Percentiles rank a stretch among this genome's conserved stretches.
Evolutionary conservation across 495 filamentous ascomycete genomes (phyloP).

Genomic region (Achaetomiella virescens): DNA sequence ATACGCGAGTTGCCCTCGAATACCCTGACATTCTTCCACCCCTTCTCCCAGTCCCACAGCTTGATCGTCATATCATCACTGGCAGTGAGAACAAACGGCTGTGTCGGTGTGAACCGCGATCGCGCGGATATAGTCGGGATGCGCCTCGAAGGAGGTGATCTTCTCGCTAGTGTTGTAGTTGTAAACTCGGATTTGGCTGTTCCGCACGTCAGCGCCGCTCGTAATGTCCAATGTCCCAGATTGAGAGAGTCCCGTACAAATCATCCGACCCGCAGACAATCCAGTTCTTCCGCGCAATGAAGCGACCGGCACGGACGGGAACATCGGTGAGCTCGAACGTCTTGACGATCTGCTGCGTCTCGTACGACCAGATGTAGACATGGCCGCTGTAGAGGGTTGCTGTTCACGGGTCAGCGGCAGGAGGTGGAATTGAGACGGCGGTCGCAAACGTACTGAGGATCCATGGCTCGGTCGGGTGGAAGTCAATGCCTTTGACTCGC

Average conservation of each 20-base stretch:
- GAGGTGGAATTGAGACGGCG: not conserved
- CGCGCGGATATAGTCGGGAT: slow-evolving; percentile 97
- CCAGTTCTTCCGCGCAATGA: slow-evolving; percentile 98
- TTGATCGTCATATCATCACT: slow-evolving; percentile 99
- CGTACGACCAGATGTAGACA: slow-evolving; percentile 99
- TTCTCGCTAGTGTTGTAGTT: slow-evolving; percentile 99
- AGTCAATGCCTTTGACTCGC: slow-evolving; percentile 96
- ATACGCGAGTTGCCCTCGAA: slow-evolving; percentile 90
- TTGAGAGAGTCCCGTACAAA: slow-evolving; percentile 57
- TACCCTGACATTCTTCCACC: slow-evolving; percentile 96
- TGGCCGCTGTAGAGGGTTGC: slow-evolving; percentile 90
- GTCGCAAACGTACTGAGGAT: slow-evolving; percentile 58
- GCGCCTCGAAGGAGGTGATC: slow-evolving; percentile 96
- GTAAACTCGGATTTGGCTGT: slow-evolving; percentile 46
- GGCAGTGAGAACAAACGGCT: slow-evolving; percentile 92
- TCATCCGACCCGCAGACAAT: slow-evolving; percentile 98
- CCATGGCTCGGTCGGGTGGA: slow-evolving; percentile 95
- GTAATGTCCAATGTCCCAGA: no score
- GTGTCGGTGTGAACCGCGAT: slow-evolving; percentile 95
- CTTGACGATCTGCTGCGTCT: slow-evolving; percentile 95
- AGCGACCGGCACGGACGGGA: slow-evolving; percentile 92
- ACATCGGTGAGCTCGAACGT: slow-evolving; percentile 99
- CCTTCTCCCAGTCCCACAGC: slow-evolving; percentile 98
- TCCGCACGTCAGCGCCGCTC: slow-evolving; percentile 1
- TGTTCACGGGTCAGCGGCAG: slow-evolving; percentile 6